Evolutionary conservation across 2,329 filamentous ascomycete genomes (phyloP), one percentile per base, ranked within the genome.

Genomic region (Gnomoniopsis smithogilvyi): DNA sequence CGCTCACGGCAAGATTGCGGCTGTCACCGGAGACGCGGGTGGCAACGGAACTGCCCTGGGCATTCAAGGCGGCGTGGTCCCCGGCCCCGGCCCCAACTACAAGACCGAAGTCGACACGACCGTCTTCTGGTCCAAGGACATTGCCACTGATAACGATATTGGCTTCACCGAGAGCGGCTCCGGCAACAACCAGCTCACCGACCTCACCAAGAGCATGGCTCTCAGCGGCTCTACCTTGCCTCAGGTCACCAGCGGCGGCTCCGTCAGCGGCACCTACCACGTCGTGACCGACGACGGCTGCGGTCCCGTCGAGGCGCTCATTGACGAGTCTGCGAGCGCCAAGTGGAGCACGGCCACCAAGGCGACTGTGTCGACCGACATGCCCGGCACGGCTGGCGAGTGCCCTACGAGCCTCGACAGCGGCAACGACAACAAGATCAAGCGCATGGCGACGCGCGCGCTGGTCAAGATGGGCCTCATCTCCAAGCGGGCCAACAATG

Each of bases 251-350:
- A 46, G 30, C 14, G 61, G 61, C 26, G 49, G 64, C 49, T 61
- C 62, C 50, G 74, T 73, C 54, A 65, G 64, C 43, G 75, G 74
- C 38, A 69, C 65, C 58, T 74, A 67, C 60, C 75, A 76, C 65
- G 68, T 76, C 59, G 75, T 78, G 41, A 78, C 75, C 36, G 70
- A 73, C 1, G 75, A 77, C 59, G 75, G 75, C 55, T 75, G 74
- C 24, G 76, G 75, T 2, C 71, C 74, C 10, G 51, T 75, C 63
- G 56, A 69, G 49, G 74, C 74, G n/a, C 68, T 76, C n/a, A 57
- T 78, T 21, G 75, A 75, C 65, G 56, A 73, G 7, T 73, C 71
- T 0, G 74, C 64, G 21, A 72, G 69, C 3, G 62, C 62, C 36
- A 38, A 36, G 30, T 66, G 58, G 59, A 60, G 60, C 52, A 50